Conservation (phyloP, 805 yeast genomes). For the Schizosaccharomyces pombe region DNA sequence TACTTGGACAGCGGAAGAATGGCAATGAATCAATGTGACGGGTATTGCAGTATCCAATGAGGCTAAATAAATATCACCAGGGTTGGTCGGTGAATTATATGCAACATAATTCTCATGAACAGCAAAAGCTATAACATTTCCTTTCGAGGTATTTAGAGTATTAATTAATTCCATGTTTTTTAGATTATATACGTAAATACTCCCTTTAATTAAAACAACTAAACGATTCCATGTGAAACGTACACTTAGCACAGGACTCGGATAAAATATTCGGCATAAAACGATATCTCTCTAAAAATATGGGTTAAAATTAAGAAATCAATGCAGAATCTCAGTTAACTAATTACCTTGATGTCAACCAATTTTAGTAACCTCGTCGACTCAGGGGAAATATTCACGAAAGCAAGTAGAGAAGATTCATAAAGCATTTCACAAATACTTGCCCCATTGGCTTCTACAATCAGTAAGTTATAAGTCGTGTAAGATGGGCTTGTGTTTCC, state of each 20-base stretch:
- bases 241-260: not conserved
- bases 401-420: conserved; percentile 61
- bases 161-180: conserved; percentile 66
- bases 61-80: not conserved
- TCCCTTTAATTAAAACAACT: conserved; percentile 53
- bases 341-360: not conserved
- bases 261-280: not conserved
- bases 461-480: not conserved
- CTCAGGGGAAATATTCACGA: conserved; percentile 33
- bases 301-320: not conserved
- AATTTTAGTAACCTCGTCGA: conserved; percentile 15
- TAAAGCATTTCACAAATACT: conserved; percentile 69
- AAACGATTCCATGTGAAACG: conserved; percentile 21
- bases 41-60: not conserved
- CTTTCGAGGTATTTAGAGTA: conserved; percentile 35
- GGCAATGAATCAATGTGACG: not conserved
- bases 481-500: too few species aligned
- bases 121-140: not conserved
- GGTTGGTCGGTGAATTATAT: not conserved
- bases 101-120: not conserved
- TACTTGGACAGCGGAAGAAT: not conserved
- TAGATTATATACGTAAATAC: conserved; percentile 70
- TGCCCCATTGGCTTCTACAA: conserved; percentile 17
- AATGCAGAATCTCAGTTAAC: too few species aligned
- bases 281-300: not conserved